Base-by-base conservation (phyloP, 371 early-diverging fungal genomes). In the Saksenaea vasiformis region DNA sequence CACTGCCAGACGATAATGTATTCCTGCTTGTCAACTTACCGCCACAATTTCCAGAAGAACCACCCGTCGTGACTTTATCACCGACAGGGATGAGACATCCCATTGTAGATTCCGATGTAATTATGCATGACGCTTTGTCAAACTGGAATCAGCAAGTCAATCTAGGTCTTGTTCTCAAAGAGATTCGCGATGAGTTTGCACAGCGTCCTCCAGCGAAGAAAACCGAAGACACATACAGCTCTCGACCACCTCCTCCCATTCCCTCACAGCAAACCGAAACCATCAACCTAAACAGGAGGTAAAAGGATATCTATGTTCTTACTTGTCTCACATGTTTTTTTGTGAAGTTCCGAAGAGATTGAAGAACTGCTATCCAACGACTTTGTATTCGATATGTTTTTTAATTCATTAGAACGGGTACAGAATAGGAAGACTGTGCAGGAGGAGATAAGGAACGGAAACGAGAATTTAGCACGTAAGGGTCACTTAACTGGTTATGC, bases 401-500 rank as follows among this genome's bases (percentile, higher is more conserved):
- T 87, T 60, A 71, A 84, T 58, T 74, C 79, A 1, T 58, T 85
- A 5, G 84, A 87, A 2, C 72, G 79, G 35, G 82, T 87, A n/a
- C 69, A 76, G 54, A 77, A 79, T 37, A 67, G 77, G 54, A 80
- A 83, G 56, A 79, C 80, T 0, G 78, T 84, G 27, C 82, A 83
- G 66, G 76, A 78, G 47, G 87, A 84, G 19, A 68, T 82, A 44
- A 72, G 82, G 72, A 78, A 74, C 47, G 87, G 85, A 43, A 87
- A 87, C 37, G 85, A 85, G 13, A 77, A 75, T 44, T 72, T 86
- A 24, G 79, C 85, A 34, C 74, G 87, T 85, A 85, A 73, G 81
- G 62, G 8, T n/a, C n/a, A 11, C 1, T 3, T 47, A 11, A 17
- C 5, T 47, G n/a, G n/a, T 22, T 47, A 1, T 22, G n/a, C 5